Evolutionary conservation across 345 rosid species (phyloP).

Genomic region (Eucalyptus pauciflora): DNA sequence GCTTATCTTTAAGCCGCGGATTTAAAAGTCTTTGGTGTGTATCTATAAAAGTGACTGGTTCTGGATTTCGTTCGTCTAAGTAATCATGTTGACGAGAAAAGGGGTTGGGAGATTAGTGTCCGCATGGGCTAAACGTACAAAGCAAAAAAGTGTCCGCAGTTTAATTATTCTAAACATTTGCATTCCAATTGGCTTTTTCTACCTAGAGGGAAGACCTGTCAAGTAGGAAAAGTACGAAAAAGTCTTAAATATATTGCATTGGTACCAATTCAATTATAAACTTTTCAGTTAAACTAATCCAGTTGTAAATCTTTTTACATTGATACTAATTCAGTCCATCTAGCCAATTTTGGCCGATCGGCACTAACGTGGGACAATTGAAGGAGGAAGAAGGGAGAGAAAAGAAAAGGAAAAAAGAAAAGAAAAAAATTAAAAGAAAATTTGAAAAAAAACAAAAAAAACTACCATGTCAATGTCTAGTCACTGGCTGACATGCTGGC

Average conservation of each 20-base stretch:
- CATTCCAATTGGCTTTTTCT: neutral
- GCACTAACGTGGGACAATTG: rapidly evolving
- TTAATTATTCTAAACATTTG: neutral
- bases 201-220: neutral
- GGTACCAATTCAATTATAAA: too few relatives aligned
- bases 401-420: too few relatives aligned
- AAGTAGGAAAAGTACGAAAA: neutral
- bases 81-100: neutral
- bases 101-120: neutral
- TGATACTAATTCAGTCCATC: too few relatives aligned
- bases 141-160: neutral
- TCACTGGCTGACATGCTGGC: rapidly evolving
- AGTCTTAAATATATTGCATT: too few relatives aligned
- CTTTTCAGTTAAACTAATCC: too few relatives aligned
- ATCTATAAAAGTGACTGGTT: neutral
- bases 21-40: neutral
- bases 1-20: neutral
- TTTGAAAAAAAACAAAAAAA: too few relatives aligned
- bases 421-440: too few relatives aligned
- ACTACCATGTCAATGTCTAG: too few relatives aligned
- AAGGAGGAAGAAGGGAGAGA: too few relatives aligned
- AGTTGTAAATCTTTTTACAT: too few relatives aligned
- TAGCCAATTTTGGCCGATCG: too few relatives aligned
- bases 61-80: neutral
- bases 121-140: neutral